Percentiles rank a stretch among this genome's conserved stretches.
These are phyloP conservation scores for Xylariaceae sp. DNA, from an alignment of 2,329 filamentous ascomycete genomes.

Conservation along the genomic window DNA sequence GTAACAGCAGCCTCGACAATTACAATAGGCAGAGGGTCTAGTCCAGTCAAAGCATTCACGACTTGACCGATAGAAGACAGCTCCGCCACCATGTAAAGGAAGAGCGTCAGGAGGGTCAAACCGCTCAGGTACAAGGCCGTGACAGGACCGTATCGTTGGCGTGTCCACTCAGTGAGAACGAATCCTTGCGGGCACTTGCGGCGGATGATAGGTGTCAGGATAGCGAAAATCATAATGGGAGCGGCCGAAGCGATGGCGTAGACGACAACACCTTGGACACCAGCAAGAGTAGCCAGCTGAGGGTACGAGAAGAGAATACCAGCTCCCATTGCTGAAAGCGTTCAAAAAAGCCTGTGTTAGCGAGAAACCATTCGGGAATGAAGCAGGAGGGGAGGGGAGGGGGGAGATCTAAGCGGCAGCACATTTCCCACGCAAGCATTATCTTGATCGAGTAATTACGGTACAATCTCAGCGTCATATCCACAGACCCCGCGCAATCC, in stretches of 20 bases:
- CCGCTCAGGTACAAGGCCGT: constrained; percentile 70
- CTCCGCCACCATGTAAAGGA: constrained; percentile 83
- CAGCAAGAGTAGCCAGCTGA: constrained; percentile 70
- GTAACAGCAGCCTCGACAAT: constrained; percentile 75
- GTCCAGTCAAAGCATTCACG: constrained; percentile 65
- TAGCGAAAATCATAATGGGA: constrained; percentile 69
- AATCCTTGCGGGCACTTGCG: constrained; percentile 78
- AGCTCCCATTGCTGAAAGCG: constrained; percentile 66
- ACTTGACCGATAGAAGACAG: constrained; percentile 78
- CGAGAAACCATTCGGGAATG: constrained; percentile 22
- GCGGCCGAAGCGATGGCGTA: constrained; percentile 69
- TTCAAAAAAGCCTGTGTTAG: constrained; percentile 41
- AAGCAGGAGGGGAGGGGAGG: constrained; percentile 31
- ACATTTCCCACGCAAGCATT: constrained; percentile 98
- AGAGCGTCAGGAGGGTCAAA: constrained; percentile 74
- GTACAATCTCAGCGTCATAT: constrained; percentile 88
- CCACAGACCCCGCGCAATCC: constrained; percentile 36
- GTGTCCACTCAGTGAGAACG: constrained; percentile 78
- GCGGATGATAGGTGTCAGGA: constrained; percentile 70
- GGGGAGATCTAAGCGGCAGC: constrained; percentile 69
- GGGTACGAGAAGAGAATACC: constrained; percentile 81
- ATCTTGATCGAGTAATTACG: constrained; percentile 97
- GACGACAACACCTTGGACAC: constrained; percentile 71
- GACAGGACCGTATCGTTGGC: constrained; percentile 67
- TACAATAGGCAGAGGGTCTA: constrained; percentile 68